Percentiles rank a stretch among this genome's conserved stretches.
Evolutionary conservation across 176 grass and related monocot species (phyloP).

Genomic region (Phyllostachys edulis): DNA sequence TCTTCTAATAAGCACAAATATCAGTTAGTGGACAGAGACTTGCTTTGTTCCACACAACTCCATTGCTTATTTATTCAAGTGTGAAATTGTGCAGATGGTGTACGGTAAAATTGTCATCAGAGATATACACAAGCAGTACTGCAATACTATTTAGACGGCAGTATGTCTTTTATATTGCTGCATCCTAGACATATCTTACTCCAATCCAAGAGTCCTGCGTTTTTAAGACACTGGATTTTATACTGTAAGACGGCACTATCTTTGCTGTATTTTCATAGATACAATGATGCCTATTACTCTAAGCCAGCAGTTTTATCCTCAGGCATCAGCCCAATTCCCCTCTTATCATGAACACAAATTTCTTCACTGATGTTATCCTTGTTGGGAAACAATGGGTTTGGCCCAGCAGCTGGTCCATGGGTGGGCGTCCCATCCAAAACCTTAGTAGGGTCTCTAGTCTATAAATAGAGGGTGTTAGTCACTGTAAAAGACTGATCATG

Average conservation of each 20-base stretch:
- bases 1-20: not conserved
- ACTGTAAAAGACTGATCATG: too few species aligned
- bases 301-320: slow-evolving; percentile 26
- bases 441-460: too few species aligned
- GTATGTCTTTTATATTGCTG: slow-evolving; percentile 42
- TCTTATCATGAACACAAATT: slow-evolving; percentile 30
- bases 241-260: slow-evolving; percentile 5
- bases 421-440: too few species aligned
- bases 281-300: slow-evolving; percentile 17
- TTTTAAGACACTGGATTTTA: slow-evolving; percentile 4
- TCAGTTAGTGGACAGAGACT: not conserved
- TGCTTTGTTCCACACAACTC: not conserved
- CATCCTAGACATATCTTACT: slow-evolving; percentile 7
- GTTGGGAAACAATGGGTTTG: too few species aligned
- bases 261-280: slow-evolving; percentile 24
- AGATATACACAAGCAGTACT: slow-evolving; percentile 28
- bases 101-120: slow-evolving; percentile 38
- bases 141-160: slow-evolving; percentile 46
- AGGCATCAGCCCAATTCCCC: slow-evolving; percentile 22
- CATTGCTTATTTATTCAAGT: not conserved
- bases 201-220: slow-evolving; percentile 5
- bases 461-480: too few species aligned
- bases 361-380: not conserved
- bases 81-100: slow-evolving; percentile 27
- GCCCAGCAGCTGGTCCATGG: too few species aligned